These are phyloP conservation scores for Helianthus annuus DNA, from an alignment of 129 eudicot species.

Conservation along the genomic window HanXRQr2.0-SUNRISE NC_035446.2:118452615-118453114, in stretches of 20 bases:
- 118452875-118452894: neutral
- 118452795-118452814: conserved; percentile 38
- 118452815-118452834: neutral
- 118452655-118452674: conserved; percentile 76
- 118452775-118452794: conserved; percentile 60
- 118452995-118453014: too few relatives aligned
- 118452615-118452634: neutral
- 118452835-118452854: neutral
- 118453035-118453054: too few relatives aligned
- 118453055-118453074: too few relatives aligned
- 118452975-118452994: too few relatives aligned
- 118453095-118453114: too few relatives aligned
- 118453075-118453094: too few relatives aligned
- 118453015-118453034: too few relatives aligned
- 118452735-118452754: conserved; percentile 69
- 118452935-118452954: too few relatives aligned
- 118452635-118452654: conserved; percentile 3
- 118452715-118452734: conserved; percentile 80
- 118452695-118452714: conserved; percentile 64
- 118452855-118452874: neutral
- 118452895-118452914: neutral
- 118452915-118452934: neutral
- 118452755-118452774: conserved; percentile 67
- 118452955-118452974: too few relatives aligned
- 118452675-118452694: conserved; percentile 71